Base-by-base conservation (phyloP, 495 filamentous ascomycete species). In the Coniosporium apollinis region DNA sequence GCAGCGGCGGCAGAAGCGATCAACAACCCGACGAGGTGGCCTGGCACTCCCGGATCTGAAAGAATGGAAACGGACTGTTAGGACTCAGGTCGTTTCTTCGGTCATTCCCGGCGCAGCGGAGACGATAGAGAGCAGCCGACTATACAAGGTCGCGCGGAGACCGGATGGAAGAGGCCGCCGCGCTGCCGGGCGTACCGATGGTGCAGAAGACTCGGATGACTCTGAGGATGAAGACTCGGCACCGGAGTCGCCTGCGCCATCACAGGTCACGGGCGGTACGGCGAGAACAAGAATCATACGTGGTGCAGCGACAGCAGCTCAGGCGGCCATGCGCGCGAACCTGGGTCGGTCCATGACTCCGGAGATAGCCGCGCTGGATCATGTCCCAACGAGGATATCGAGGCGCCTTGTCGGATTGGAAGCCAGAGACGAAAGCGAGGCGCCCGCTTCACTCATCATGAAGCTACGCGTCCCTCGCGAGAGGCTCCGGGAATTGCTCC, bases 11-110 rank as follows among this genome's bases (percentile, higher is more conserved):
- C 85, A 94, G 59, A 94, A 96, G 60, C 74, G 89, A 24, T 93
- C 86, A 3, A 79, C 93, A 37, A 94, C 93, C 51, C 72, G 89
- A 31, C 74, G 89, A 36, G 89, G 89, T 40, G 89, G 89, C 1
- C 89, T 91, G n/a, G 76, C 82, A 38, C 61, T 97, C 25, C 89
- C 89, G 9, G 89, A 97, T 59, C 70, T 97, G 20, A 96, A 94
- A 51, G 91, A 97, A 47, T 71, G 87, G 24, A 84, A 82, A 51
- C 71, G 85, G 26, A 94, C 87, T 2, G 84, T 94, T 36, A 73
- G 89, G 10, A 92, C 84, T 0, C 62, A 91, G 43, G 68, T 96
- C 37, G 83, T 97, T 2, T 94, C 89, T 15, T 79, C 77, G 3
- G 81, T 89, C 19, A 66, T 97, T 26, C 89, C 89, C 1, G 87